These are phyloP conservation scores for Talinum fruticosum DNA, from an alignment of 148 eudicot genomes.

Conservation along the genomic window DNA sequence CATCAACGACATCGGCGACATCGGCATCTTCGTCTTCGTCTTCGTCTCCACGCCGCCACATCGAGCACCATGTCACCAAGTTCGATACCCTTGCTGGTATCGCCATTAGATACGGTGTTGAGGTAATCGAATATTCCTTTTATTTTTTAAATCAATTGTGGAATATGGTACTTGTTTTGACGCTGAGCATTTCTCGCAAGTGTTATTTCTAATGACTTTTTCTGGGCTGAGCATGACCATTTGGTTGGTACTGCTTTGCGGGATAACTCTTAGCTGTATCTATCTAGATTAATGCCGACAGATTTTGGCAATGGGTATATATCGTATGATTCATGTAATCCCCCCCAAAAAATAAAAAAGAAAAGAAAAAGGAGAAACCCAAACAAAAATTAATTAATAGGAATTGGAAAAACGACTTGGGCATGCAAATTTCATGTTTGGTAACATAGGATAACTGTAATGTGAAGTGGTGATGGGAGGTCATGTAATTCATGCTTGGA, in stretches of 20 bases:
- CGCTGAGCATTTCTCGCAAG: not conserved
- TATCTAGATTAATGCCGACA: slow-evolving; percentile 2
- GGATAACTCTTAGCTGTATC: not conserved
- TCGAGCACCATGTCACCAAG: slow-evolving; percentile 63
- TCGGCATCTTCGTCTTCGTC: slow-evolving; percentile 29
- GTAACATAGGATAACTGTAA: not conserved
- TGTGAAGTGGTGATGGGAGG: not conserved
- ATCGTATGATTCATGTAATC: no score
- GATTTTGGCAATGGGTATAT: not conserved
- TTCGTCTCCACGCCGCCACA: slow-evolving; percentile 35
- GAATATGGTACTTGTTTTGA: not conserved
- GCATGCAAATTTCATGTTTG: not conserved
- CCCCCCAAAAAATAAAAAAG: not conserved
- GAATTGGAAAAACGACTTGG: not conserved
- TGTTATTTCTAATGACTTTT: not conserved
- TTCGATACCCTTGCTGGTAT: slow-evolving; percentile 81
- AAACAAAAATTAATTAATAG: no score
- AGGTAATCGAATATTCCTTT: slow-evolving; percentile 42
- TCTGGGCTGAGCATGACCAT: not conserved
- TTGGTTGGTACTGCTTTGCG: not conserved
- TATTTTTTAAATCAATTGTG: not conserved
- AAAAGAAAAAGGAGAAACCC: not conserved
- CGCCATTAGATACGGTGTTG: slow-evolving; percentile 88
- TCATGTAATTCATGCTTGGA: not conserved
- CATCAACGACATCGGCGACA: slow-evolving; percentile 20